These are phyloP conservation scores for Penicillium sp. DNA, from an alignment of 2,329 filamentous ascomycete species.

Conservation along the genomic window DNA sequence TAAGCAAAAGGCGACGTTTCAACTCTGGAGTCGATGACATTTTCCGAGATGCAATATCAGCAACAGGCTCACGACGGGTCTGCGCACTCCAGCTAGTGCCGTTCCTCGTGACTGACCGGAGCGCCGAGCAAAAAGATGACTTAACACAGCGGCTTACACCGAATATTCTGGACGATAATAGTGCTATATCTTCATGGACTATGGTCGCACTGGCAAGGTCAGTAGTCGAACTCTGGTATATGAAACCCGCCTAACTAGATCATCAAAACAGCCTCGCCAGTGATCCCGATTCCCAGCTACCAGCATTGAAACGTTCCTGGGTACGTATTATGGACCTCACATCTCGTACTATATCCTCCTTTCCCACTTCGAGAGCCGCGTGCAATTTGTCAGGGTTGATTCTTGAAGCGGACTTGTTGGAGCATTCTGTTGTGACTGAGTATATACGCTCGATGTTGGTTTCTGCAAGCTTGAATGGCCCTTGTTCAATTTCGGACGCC, in stretches of 20 bases:
- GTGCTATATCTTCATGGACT: slow-evolving; percentile 74
- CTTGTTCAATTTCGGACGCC: slow-evolving; percentile 77
- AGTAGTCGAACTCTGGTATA: neutral
- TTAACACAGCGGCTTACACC: slow-evolving; percentile 63
- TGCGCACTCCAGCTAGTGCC: slow-evolving; percentile 60
- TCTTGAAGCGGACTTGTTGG: slow-evolving; percentile 67
- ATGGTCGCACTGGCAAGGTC: slow-evolving; percentile 77
- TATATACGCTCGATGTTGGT: slow-evolving; percentile 73
- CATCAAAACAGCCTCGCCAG: slow-evolving; percentile 36
- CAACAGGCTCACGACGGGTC: slow-evolving; percentile 46
- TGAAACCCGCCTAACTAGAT: slow-evolving; percentile 10
- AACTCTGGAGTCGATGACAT: slow-evolving; percentile 42
- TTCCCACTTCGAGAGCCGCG: slow-evolving; percentile 74
- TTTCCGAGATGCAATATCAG: slow-evolving; percentile 38
- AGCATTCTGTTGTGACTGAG: slow-evolving; percentile 69
- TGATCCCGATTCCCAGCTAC: slow-evolving; percentile 40
- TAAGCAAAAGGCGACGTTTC: slow-evolving; percentile 42
- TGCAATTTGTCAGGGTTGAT: slow-evolving; percentile 74
- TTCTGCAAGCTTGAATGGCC: slow-evolving; percentile 80
- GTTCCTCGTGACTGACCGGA: slow-evolving; percentile 53
- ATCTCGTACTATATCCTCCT: slow-evolving; percentile 70
- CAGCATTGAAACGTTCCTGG: slow-evolving; percentile 62
- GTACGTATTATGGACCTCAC: slow-evolving; percentile 75
- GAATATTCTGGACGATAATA: slow-evolving; percentile 71
- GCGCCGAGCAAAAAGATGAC: slow-evolving; percentile 57